Conservation (phyloP, 1,139 yeast genomes). For the Zhuliangozyma blackwelliae region DNA sequence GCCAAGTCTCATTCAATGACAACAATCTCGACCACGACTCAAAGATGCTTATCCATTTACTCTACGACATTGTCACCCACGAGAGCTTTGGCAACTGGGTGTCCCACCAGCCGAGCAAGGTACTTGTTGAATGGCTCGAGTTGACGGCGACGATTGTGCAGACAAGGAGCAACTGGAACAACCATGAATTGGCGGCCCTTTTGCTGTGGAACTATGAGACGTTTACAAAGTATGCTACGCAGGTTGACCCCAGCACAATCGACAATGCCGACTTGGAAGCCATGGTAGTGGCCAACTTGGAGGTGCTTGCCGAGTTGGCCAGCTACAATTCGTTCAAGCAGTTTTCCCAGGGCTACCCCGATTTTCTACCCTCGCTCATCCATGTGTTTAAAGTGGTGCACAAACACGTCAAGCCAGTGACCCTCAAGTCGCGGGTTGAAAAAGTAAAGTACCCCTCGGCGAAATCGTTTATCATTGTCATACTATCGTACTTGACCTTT, state of each 20-base stretch:
- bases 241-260: slow-evolving; percentile 12
- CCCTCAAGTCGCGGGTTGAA: slow-evolving; percentile 27
- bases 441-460: slow-evolving; percentile 52
- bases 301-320: slow-evolving; percentile 49
- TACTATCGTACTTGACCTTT: slow-evolving; percentile 51
- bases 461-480: slow-evolving; percentile 59
- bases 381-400: slow-evolving; percentile 47
- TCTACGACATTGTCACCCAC: slow-evolving; percentile 17
- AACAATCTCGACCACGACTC: slow-evolving; percentile 7
- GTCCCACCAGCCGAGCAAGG: not conserved
- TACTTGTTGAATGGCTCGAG: slow-evolving; percentile 9
- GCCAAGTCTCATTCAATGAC: slow-evolving; percentile 3
- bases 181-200: slow-evolving; percentile 45
- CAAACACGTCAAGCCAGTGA: slow-evolving; percentile 34
- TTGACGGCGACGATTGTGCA: slow-evolving; percentile 29
- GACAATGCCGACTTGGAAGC: slow-evolving; percentile 12
- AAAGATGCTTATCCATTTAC: slow-evolving; percentile 11
- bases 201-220: slow-evolving; percentile 50
- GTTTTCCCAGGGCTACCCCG: slow-evolving; percentile 38
- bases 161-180: slow-evolving; percentile 50
- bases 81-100: slow-evolving; percentile 23
- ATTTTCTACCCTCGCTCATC: slow-evolving; percentile 43
- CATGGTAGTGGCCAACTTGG: slow-evolving; percentile 30
- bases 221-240: slow-evolving; percentile 24
- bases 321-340: slow-evolving; percentile 51